These are phyloP conservation scores for Neocatenulostroma microsporum DNA, from an alignment of 2,329 filamentous ascomycete genomes.

Conservation along the genomic window DNA sequence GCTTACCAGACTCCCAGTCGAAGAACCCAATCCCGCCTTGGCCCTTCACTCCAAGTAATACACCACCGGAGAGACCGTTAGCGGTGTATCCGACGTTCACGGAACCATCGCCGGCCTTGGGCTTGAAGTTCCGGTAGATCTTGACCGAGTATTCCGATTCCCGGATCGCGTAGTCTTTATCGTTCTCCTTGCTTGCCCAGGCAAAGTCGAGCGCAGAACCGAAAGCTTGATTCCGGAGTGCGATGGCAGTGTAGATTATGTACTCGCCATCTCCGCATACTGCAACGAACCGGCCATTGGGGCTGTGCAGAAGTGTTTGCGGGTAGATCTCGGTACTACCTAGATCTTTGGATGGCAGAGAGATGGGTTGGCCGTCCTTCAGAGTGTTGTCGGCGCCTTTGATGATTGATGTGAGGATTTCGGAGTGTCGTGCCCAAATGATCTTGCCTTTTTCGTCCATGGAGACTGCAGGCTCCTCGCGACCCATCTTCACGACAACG, in stretches of 20 bases:
- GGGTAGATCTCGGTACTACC: constrained; percentile 96
- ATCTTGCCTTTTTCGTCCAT: constrained; percentile 96
- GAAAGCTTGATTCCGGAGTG: constrained; percentile 96
- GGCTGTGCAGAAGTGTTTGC: constrained; percentile 88
- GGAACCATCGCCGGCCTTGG: constrained; percentile 63
- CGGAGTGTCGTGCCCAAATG: constrained; percentile 91
- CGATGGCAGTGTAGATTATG: constrained; percentile 95
- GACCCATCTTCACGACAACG: constrained; percentile 93
- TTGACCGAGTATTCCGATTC: constrained; percentile 93
- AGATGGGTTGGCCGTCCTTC: constrained; percentile 84
- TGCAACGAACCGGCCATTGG: constrained; percentile 83
- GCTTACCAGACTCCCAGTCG: constrained; percentile 83
- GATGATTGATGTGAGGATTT: constrained; percentile 90
- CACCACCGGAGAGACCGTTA: constrained; percentile 80
- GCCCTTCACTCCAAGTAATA: constrained; percentile 87
- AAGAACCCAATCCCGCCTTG: constrained; percentile 93
- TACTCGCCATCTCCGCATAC: constrained; percentile 96
- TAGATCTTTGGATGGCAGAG: constrained; percentile 84
- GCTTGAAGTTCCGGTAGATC: constrained; percentile 95
- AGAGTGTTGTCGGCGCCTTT: constrained; percentile 76
- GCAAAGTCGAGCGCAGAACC: constrained; percentile 92
- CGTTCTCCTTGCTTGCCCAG: constrained; percentile 95
- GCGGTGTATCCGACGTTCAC: constrained; percentile 93
- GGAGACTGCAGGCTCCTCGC: constrained; percentile 93
- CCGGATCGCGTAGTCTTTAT: constrained; percentile 95